A percentile compares a stretch with the other conserved stretches of the same genome.
Conservation (phyloP, 1,284 basidiomycete genomes). For the Peniophora sp. region DNA sequence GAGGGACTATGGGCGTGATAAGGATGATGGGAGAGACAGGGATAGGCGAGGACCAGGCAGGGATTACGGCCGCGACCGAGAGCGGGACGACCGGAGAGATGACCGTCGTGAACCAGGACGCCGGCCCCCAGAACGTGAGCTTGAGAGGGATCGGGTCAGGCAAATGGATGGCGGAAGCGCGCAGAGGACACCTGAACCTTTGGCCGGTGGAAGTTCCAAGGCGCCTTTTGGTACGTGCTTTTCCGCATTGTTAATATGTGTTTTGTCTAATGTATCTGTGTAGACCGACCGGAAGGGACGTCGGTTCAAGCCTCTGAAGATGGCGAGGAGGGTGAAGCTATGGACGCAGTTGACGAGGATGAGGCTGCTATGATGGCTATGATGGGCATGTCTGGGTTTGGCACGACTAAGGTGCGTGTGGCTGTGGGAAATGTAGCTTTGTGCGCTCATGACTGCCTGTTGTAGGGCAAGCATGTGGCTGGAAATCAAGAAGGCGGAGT, state of each 20-base stretch:
- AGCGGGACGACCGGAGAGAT: conserved; percentile 1
- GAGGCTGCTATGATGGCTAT: conserved; percentile 81
- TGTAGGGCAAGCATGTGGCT: conserved; percentile 68
- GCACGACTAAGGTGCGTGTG: conserved; percentile 71
- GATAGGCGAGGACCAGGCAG: conserved; percentile 23
- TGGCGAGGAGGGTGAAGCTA: conserved; percentile 51
- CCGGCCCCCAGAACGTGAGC: conserved; percentile 13
- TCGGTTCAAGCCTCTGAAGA: conserved; percentile 36
- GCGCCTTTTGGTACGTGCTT: not conserved
- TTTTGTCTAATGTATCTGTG: not conserved
- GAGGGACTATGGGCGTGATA: conserved; percentile 27
- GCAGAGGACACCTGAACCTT: conserved; percentile 5
- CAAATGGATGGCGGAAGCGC: conserved; percentile 12
- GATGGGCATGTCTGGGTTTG: conserved; percentile 90
- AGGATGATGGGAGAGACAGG: conserved; percentile 24
- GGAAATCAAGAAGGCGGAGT: conserved; percentile 78
- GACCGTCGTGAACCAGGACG: conserved; percentile 14
- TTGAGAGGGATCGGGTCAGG: conserved; percentile 14
- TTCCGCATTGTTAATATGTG: too few species aligned
- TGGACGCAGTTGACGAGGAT: conserved; percentile 62
- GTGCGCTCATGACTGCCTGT: conserved; percentile 2
- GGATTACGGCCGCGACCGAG: conserved; percentile 12
- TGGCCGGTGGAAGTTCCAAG: conserved; percentile 2
- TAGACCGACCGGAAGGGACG: not conserved
- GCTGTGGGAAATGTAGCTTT: too few species aligned